Percentiles rank a stretch among this genome's conserved stretches.
Conservation (phyloP, 2,329 filamentous ascomycete species). For the Saccharata proteae region DNA sequence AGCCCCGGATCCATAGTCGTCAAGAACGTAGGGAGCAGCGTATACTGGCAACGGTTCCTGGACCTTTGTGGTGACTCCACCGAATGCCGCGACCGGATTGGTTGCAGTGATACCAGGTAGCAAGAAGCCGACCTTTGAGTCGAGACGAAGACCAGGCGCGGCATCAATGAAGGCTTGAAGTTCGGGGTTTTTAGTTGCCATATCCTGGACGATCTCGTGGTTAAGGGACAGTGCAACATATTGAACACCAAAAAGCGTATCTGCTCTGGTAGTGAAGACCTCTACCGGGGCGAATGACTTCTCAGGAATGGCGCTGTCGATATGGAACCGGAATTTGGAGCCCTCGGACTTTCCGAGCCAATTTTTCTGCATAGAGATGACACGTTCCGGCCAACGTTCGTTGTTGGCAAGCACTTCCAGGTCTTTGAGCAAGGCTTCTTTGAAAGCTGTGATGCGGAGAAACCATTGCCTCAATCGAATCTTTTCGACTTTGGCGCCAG, state of each 20-base stretch:
- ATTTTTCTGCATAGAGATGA: slow-evolving; percentile 72
- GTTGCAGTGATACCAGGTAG: slow-evolving; percentile 34
- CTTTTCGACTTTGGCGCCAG: slow-evolving; percentile 73
- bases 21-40: slow-evolving; percentile 73
- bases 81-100: slow-evolving; percentile 39
- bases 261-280: slow-evolving; percentile 74
- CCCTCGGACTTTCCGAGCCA: slow-evolving; percentile 77
- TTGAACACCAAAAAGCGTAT: slow-evolving; percentile 78
- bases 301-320: slow-evolving; percentile 31
- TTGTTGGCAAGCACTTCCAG: slow-evolving; percentile 52
- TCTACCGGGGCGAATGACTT: slow-evolving; percentile 42
- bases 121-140: slow-evolving; percentile 53
- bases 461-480: slow-evolving; percentile 79
- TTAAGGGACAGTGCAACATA: slow-evolving; percentile 67
- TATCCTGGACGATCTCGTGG: slow-evolving; percentile 54
- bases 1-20: slow-evolving; percentile 75
- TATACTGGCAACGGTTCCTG: slow-evolving; percentile 58
- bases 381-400: slow-evolving; percentile 68
- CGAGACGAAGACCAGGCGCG: slow-evolving; percentile 39
- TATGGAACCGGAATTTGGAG: slow-evolving; percentile 57
- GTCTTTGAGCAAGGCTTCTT: slow-evolving; percentile 59
- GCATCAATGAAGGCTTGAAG: slow-evolving; percentile 56
- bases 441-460: slow-evolving; percentile 68
- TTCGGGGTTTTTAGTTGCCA: slow-evolving; percentile 47
- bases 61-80: slow-evolving; percentile 38